phyloP scores from a whole-genome alignment of 768 basidiomycete species.

The Leccinum longicurvipes region DNA sequence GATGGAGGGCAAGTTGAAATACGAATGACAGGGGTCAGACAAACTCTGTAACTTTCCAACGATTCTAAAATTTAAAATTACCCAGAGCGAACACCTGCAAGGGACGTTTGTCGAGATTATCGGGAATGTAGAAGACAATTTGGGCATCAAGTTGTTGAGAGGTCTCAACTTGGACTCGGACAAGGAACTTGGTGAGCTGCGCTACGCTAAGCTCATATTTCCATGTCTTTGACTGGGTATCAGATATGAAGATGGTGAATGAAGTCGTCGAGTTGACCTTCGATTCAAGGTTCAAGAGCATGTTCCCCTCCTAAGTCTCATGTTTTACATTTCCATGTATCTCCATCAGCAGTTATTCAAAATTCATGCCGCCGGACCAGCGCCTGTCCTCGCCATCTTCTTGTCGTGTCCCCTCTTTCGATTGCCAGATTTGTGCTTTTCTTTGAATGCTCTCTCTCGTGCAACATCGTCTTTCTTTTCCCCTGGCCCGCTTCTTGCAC shows the following conservation, averaged over 20 bases:
- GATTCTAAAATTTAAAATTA: neutral
- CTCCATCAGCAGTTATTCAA: neutral
- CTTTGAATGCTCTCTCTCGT: conserved; percentile 67
- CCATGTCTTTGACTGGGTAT: conserved; percentile 6
- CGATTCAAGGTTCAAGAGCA: conserved; percentile 50
- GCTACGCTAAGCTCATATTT: neutral
- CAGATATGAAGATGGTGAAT: conserved; percentile 60
- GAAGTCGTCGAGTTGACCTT: conserved; percentile 61
- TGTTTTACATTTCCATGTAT: neutral
- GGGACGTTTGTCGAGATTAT: conserved; percentile 66
- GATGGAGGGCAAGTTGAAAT: conserved; percentile 65
- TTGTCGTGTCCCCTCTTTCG: conserved; percentile 85
- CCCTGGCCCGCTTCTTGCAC: conserved; percentile 35
- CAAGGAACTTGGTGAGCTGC: conserved; percentile 54
- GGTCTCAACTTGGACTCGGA: conserved; percentile 52
- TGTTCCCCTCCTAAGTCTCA: conserved; percentile 38
- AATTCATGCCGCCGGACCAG: conserved; percentile 30
- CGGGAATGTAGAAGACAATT: conserved; percentile 53
- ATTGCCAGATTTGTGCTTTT: conserved; percentile 76
- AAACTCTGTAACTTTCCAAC: neutral
- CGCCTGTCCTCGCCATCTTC: conserved; percentile 74
- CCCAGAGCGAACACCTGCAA: conserved; percentile 42
- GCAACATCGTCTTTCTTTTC: conserved; percentile 39
- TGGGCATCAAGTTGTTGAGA: conserved; percentile 53
- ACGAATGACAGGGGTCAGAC: conserved; percentile 38